These are phyloP conservation scores for Cladophialophora psammophila DNA, from an alignment of 2,329 filamentous ascomycete genomes.

Conservation along the genomic window DNA sequence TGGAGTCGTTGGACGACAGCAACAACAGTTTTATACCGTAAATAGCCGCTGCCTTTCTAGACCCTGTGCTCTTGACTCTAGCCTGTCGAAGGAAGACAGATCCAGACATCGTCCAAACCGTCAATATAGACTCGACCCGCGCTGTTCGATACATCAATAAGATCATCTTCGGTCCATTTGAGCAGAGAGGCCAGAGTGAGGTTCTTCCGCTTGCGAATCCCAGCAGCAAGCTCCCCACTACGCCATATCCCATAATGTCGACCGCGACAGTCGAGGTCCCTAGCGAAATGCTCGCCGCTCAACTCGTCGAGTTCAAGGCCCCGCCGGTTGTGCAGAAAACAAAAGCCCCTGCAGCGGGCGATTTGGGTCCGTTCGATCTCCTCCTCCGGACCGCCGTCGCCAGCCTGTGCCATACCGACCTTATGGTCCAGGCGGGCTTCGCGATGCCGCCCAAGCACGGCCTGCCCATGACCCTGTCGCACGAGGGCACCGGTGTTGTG, in stretches of 20 bases:
- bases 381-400: conserved; percentile 66
- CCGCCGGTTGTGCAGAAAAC: not conserved
- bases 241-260: not conserved
- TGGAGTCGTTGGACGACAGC: too few species aligned
- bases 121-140: too few species aligned
- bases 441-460: conserved; percentile 43
- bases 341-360: not conserved
- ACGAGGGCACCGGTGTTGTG: conserved; percentile 65
- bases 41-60: too few species aligned
- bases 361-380: conserved; percentile 55
- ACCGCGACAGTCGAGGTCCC: not conserved
- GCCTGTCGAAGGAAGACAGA: too few species aligned
- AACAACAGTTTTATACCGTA: too few species aligned
- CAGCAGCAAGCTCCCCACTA: not conserved
- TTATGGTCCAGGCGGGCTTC: conserved; percentile 60
- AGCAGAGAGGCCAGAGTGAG: not conserved
- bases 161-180: not conserved
- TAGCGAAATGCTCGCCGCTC: not conserved
- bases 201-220: not conserved
- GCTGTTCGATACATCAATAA: too few species aligned
- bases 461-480: conserved; percentile 62
- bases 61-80: too few species aligned
- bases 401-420: conserved; percentile 69
- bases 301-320: not conserved
- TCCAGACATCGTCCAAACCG: too few species aligned